phyloP scores from a whole-genome alignment of 2,329 filamentous ascomycete species.

The Tolypocladium ovalisporum region DNA sequence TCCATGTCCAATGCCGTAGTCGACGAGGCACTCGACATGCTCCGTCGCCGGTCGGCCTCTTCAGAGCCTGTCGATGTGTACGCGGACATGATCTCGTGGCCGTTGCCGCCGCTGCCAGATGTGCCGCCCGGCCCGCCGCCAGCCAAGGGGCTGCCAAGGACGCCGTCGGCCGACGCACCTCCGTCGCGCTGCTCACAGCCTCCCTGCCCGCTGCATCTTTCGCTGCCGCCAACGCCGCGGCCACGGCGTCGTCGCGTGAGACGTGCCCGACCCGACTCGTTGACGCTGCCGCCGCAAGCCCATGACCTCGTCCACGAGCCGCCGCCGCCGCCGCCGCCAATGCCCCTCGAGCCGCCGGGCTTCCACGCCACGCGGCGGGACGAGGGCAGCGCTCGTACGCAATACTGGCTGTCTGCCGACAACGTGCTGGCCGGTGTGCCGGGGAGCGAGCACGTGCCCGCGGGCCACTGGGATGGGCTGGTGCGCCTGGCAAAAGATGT shows the following conservation, averaged over 20 bases:
- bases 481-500: slow-evolving; percentile 3
- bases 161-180: background rate
- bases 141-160: background rate
- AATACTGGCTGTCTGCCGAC: slow-evolving; percentile 7
- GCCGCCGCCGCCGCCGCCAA: background rate
- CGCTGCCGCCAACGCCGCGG: background rate
- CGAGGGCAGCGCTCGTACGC: background rate
- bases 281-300: background rate
- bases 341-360: background rate
- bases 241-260: background rate
- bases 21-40: background rate
- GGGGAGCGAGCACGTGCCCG: slow-evolving; percentile 1
- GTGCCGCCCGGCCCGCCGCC: background rate
- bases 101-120: background rate
- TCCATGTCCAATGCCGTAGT: background rate
- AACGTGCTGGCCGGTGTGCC: slow-evolving; percentile 4
- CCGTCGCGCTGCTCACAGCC: background rate
- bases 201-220: no score
- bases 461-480: slow-evolving; percentile 8
- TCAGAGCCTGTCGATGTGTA: background rate
- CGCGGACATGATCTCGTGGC: background rate
- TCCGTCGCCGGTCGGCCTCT: background rate
- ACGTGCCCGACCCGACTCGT: background rate
- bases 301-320: background rate
- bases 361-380: background rate